Evolutionary conservation across 495 filamentous ascomycete species (phyloP), one percentile per base, ranked within the genome.

Genomic region (Apiosordaria backusii): DNA sequence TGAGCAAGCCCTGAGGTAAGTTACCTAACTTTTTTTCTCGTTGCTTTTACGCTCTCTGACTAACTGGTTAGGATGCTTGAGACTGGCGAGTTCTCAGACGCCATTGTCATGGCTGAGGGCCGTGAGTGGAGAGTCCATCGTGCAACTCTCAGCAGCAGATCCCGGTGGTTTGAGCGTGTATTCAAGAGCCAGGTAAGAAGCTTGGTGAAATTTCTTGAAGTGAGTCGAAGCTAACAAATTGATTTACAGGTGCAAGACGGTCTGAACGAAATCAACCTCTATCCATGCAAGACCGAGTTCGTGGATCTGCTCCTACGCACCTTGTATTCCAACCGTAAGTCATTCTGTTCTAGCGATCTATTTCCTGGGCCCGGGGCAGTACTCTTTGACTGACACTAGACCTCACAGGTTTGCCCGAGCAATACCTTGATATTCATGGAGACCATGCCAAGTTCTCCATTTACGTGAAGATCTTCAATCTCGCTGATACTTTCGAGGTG

Each of bases 91-190:
- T 71, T 63, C 50, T 45, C 67, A 0, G 69, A 73, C 18, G 69
- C 67, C 52, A 40, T 13, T 0, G 55, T 73, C 50, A 19, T 67
- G 7, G 63, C 60, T 57, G 9, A 54, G 0, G 65, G 69, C 13
- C 26, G 18, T 1, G 21, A 55, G 23, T 73, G 71, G 71, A 60
- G 40, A 10, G 71, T 71, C n/a, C 71, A 73, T 50, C 68, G 66
- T 35, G 63, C 62, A 22, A 65, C 64, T 5, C n/a, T 73, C 27
- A 65, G 57, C 62, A 50, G 64, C 0, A 59, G 67, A 13, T 69
- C 64, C 3, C 27, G 22, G 1, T 73, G 69, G 69, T 73, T 73
- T n/a, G 26, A 3, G 1, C 4, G 58, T n/a, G 64, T 63, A 7
- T 66, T 71, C 22, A 6, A 22, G 10, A 25, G 23, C 15, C 7